Conservation (phyloP, 495 filamentous ascomycete genomes). For the Hypoxylon fragiforme region DNA sequence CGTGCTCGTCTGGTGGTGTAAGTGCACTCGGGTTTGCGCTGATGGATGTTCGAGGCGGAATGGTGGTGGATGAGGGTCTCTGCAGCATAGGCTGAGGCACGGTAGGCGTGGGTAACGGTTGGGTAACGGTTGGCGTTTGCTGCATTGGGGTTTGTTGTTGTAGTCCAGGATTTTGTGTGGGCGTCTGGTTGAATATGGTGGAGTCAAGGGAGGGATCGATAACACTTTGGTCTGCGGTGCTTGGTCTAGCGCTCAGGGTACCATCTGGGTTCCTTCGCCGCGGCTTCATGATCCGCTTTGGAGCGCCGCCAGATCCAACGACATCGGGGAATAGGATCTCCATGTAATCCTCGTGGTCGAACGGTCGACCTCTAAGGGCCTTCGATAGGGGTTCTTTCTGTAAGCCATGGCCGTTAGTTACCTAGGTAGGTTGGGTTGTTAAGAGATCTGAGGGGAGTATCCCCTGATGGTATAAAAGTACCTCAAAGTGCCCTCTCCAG, state of each 20-base stretch:
- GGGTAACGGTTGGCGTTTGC: constrained; percentile 21
- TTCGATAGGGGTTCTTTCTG: constrained; percentile 54
- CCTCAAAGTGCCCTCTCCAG: constrained; percentile 53
- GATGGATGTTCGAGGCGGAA: constrained; percentile 39
- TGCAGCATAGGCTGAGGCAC: constrained; percentile 27
- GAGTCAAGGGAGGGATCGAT: constrained; percentile 35
- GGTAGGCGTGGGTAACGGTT: constrained; percentile 15
- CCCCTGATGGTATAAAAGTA: too few species aligned
- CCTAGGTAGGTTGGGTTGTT: too few species aligned
- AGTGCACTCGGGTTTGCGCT: constrained; percentile 44
- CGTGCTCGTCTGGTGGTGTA: constrained; percentile 53
- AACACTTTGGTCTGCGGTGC: constrained; percentile 25
- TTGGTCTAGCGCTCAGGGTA: constrained; percentile 26
- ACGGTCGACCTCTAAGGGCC: constrained; percentile 50
- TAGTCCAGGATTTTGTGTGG: constrained; percentile 25
- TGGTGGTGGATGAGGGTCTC: constrained; percentile 34
- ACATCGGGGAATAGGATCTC: constrained; percentile 55
- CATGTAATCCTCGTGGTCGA: constrained; percentile 57
- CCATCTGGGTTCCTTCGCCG: constrained; percentile 44
- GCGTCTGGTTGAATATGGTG: constrained; percentile 23
- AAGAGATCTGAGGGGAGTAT: too few species aligned
- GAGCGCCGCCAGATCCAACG: constrained; percentile 53
- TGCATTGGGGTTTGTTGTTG: too few species aligned
- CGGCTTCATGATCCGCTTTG: constrained; percentile 54
- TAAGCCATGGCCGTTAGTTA: constrained; percentile 6